These are phyloP conservation scores for Globisporangium cystogenes DNA, from an alignment of 352 stramenopile species.

Conservation along the genomic window DNA sequence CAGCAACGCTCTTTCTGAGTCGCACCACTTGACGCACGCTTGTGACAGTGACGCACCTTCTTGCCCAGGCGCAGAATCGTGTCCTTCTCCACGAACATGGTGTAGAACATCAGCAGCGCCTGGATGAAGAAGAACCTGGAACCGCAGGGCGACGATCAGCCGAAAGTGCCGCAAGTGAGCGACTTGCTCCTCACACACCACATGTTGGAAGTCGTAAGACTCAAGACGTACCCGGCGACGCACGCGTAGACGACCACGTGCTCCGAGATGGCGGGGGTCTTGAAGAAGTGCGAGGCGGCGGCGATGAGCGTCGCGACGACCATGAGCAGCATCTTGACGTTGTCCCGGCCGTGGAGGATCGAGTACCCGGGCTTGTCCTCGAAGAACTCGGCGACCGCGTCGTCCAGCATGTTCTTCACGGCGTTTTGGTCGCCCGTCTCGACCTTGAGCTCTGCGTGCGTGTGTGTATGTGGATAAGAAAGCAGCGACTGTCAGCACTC, in stretches of 20 bases:
- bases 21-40: background rate
- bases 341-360: conserved; percentile 79
- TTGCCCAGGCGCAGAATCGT: conserved; percentile 68
- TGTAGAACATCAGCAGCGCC: conserved; percentile 63
- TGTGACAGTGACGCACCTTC: conserved; percentile 36
- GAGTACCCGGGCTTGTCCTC: conserved; percentile 45
- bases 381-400: conserved; percentile 73
- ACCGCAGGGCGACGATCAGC: no score
- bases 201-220: no score
- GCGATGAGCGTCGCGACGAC: conserved; percentile 53
- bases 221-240: conserved; percentile 37
- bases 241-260: conserved; percentile 63
- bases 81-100: conserved; percentile 70
- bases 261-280: conserved; percentile 52
- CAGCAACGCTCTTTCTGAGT: background rate
- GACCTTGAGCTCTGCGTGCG: conserved; percentile 41
- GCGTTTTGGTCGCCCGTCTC: conserved; percentile 83
- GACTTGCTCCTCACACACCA: background rate
- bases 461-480: background rate
- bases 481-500: no score
- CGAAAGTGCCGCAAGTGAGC: no score
- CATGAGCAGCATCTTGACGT: conserved; percentile 81
- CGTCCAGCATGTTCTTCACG: conserved; percentile 84
- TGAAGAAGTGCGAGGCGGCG: conserved; percentile 66
- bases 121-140: conserved; percentile 85